phyloP scores from a whole-genome alignment of 2,329 filamentous ascomycete species.

The Aspergillus transmontanensis region DNA sequence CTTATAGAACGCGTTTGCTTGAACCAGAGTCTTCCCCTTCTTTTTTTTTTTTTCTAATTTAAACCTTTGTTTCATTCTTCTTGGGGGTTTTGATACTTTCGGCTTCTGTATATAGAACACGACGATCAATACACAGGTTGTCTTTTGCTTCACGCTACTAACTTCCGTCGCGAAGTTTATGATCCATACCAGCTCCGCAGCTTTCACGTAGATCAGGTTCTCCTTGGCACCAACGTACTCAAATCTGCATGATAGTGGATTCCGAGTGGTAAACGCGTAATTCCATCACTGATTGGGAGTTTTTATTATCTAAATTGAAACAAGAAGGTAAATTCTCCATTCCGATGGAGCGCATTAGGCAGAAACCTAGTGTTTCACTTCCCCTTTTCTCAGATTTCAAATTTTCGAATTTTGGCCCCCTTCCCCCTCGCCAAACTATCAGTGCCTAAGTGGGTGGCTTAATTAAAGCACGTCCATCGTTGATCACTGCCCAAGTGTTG shows the following conservation, averaged over 20 bases:
- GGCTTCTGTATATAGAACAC: slow-evolving; percentile 13
- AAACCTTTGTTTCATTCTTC: background rate
- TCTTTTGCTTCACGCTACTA: background rate
- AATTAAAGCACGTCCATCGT: slow-evolving; percentile 1
- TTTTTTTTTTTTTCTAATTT: background rate
- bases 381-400: background rate
- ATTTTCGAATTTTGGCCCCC: background rate
- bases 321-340: background rate
- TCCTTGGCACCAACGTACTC: background rate
- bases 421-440: background rate
- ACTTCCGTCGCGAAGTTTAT: background rate
- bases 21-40: background rate
- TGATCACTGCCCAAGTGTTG: background rate
- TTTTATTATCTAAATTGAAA: background rate
- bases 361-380: background rate
- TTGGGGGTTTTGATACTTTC: background rate
- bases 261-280: background rate
- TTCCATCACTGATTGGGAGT: background rate
- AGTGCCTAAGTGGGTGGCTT: background rate
- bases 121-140: slow-evolving; percentile 2
- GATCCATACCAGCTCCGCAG: background rate
- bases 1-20: slow-evolving; percentile 13
- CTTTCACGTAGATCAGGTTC: background rate
- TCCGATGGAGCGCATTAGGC: background rate
- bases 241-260: background rate